Conservation (phyloP, 441 rosid genomes). For the Erodium moschatum region DNA sequence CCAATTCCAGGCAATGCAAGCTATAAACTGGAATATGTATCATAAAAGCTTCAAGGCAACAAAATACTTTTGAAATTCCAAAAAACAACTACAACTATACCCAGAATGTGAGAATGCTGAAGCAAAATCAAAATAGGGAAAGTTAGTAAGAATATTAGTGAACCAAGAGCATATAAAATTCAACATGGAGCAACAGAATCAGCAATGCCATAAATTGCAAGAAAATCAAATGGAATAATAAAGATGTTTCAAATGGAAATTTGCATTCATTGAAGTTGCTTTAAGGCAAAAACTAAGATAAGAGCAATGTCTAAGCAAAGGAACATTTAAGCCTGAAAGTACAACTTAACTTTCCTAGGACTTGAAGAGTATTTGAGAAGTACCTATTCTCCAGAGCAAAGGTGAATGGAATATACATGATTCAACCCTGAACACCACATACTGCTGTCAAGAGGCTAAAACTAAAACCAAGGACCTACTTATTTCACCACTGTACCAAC, state of each 20-base stretch:
- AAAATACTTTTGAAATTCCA: not conserved
- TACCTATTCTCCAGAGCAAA: constrained; percentile 33
- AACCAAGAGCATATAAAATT: not conserved
- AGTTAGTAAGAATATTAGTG: not conserved
- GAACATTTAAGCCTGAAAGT: constrained; percentile 25
- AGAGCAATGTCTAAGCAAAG: constrained; percentile 17
- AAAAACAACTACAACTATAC: not conserved
- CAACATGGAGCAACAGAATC: not conserved
- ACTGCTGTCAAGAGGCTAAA: constrained; percentile 30
- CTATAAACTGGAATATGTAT: not conserved
- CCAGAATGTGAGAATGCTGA: not conserved
- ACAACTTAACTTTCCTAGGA: constrained; percentile 30
- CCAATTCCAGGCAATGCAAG: not conserved
- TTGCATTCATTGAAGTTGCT: constrained; percentile 18
- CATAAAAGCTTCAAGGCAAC: not conserved
- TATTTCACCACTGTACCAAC: constrained; percentile 25
- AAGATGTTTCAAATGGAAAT: constrained; percentile 14
- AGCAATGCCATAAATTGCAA: not conserved
- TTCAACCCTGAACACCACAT: constrained; percentile 25
- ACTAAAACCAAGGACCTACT: constrained; percentile 27
- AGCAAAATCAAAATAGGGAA: not conserved
- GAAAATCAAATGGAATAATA: constrained; percentile 11
- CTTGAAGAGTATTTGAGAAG: constrained; percentile 24
- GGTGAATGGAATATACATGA: constrained; percentile 34
- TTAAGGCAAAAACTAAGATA: constrained; percentile 14